Percentiles rank a stretch among this genome's conserved stretches.
Evolutionary conservation across 768 basidiomycete species (phyloP).

Genomic region (Lactarius indigo): DNA sequence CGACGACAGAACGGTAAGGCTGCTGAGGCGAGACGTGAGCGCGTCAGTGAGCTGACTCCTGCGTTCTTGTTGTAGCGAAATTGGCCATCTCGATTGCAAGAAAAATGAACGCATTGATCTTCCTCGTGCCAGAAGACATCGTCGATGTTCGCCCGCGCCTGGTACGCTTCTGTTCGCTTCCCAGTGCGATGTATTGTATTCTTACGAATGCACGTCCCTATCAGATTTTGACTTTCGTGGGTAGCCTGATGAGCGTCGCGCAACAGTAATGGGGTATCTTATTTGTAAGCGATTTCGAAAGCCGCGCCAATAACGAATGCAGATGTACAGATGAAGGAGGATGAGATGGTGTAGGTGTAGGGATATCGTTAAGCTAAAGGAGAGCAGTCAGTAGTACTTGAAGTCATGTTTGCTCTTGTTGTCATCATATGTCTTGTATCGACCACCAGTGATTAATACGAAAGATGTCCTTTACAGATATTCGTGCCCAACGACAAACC

Average conservation of each 20-base stretch:
- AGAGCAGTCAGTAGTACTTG: slow-evolving; percentile 1
- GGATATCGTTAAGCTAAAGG: slow-evolving; percentile 8
- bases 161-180: slow-evolving; percentile 38
- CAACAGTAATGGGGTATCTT: slow-evolving; percentile 30
- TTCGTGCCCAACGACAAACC: slow-evolving; percentile 13
- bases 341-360: not conserved
- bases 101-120: slow-evolving; percentile 95
- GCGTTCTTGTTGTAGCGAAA: slow-evolving; percentile 61
- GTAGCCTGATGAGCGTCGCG: slow-evolving; percentile 80
- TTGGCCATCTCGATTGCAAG: slow-evolving; percentile 97
- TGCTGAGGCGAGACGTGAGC: no score
- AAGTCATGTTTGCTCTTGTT: slow-evolving; percentile 27
- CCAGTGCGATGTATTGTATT: not conserved
- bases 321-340: slow-evolving; percentile 2
- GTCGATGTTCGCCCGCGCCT: slow-evolving; percentile 90
- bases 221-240: slow-evolving; percentile 93
- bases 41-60: not conserved
- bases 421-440: slow-evolving; percentile 13
- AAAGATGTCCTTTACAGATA: slow-evolving; percentile 18
- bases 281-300: slow-evolving; percentile 6
- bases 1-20: slow-evolving; percentile 83
- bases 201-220: not conserved
- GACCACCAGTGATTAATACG: not conserved
- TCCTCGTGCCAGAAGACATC: slow-evolving; percentile 95
- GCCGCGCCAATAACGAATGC: not conserved